phyloP scores from a whole-genome alignment of 1,139 yeast genomes.

The Kodamaea ohmeri region DNA sequence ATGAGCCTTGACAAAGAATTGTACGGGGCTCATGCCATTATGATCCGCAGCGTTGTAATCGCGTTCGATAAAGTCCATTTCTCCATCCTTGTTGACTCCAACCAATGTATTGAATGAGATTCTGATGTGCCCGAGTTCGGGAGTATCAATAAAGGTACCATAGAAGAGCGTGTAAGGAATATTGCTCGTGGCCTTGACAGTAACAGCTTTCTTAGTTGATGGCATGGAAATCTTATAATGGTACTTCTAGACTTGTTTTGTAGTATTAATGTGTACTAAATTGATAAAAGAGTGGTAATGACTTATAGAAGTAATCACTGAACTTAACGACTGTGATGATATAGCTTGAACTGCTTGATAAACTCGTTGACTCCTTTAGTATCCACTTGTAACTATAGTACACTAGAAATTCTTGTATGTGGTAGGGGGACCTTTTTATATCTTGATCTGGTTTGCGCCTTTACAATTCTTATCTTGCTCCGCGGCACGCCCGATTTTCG shows the following conservation, averaged over 20 bases:
- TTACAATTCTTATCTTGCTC: slow-evolving; percentile 3
- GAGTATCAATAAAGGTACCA: slow-evolving; percentile 42
- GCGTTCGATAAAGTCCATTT: slow-evolving; percentile 30
- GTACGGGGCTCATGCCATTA: slow-evolving; percentile 10
- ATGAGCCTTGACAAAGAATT: slow-evolving; percentile 9
- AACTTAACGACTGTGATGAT: too few relatives aligned
- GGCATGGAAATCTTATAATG: too few relatives aligned
- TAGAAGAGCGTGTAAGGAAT: slow-evolving; percentile 32
- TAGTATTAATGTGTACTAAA: too few relatives aligned
- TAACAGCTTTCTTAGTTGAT: slow-evolving; percentile 1
- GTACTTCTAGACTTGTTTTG: too few relatives aligned
- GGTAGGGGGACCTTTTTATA: too few relatives aligned
- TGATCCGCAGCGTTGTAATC: slow-evolving; percentile 14
- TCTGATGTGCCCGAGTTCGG: slow-evolving; percentile 26
- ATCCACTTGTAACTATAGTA: too few relatives aligned
- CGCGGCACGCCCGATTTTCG: slow-evolving; percentile 1
- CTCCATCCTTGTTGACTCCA: slow-evolving; percentile 33
- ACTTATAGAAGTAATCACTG: too few relatives aligned
- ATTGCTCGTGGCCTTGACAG: slow-evolving; percentile 18
- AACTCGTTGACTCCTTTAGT: neutral
- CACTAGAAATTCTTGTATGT: too few relatives aligned
- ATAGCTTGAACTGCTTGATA: too few relatives aligned
- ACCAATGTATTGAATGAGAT: slow-evolving; percentile 30
- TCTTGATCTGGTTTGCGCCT: neutral
- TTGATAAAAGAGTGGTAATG: too few relatives aligned